Evolutionary conservation across 2,329 filamentous ascomycete species (phyloP), one percentile per base, ranked within the genome.

Genomic region (Hypoxylon sp.): DNA sequence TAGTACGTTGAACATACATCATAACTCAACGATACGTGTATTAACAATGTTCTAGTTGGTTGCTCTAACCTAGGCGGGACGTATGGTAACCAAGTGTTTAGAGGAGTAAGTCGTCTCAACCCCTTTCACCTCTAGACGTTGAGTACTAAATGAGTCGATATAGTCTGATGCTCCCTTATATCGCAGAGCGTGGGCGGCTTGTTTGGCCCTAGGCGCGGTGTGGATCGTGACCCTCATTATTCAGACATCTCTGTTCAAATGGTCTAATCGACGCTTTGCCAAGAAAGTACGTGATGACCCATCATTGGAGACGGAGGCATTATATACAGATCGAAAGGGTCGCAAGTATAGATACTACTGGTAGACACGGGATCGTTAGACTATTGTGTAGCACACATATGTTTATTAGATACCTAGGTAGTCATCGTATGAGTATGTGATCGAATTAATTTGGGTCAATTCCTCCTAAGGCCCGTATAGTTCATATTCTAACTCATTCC

Each of bases 21-120:
- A 10, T 3, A 10, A 46, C 24, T 17, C 10, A 5, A 11, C 3
- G 1, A 14, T 17, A 53, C 2, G 24, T 11, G 14, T 19, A 39
- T 44, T 70, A 39, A 69, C 50, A 46, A 50, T 31, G 11, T 14
- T 53, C 35, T 47, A 72, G 71, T 73, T 54, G 71, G 71, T 19
- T 73, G 71, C 53, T 73, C 71, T 13, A 73, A 73, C 19, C 26
- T 72, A 5, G 71, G 71, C 31, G 71, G 69, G 14, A 73, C 71
- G 33, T 73, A 72, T 48, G 71, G 71, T n/a, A 73, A 72, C 19
- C 70, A 73, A 51, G 70, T 73, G 5, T 73, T 73, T 33, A 46
- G 71, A 65, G 71, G 69, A 50, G 71, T 73, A 69, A 62, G 70
- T 64, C 13, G 31, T 37, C 35, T 29, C 17, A 9, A 11, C 5